A percentile compares a stretch with the other conserved stretches of the same genome.
Conservation (phyloP, 108 stramenopile genomes). For the Nitzschia inconspicua region DNA sequence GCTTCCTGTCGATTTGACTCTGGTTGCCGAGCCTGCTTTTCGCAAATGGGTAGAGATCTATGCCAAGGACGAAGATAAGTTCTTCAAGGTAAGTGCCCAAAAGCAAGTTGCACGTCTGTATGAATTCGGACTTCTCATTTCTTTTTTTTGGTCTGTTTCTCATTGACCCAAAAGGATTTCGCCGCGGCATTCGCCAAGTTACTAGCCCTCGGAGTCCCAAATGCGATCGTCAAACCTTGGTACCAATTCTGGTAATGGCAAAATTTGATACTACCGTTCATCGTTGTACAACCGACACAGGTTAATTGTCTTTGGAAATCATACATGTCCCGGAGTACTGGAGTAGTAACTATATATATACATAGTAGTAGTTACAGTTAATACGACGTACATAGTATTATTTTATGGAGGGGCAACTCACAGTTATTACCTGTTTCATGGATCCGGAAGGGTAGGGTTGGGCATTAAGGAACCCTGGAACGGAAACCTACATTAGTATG, state of each 20-base stretch:
- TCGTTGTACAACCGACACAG: too few relatives aligned
- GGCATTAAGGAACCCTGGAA: too few relatives aligned
- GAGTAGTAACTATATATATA: too few relatives aligned
- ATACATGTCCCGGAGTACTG: too few relatives aligned
- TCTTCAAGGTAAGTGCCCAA: constrained; percentile 44
- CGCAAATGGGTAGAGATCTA: constrained; percentile 83
- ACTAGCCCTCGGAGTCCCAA: constrained; percentile 75
- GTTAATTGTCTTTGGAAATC: too few relatives aligned
- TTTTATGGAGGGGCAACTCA: too few relatives aligned
- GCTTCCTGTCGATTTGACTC: constrained; percentile 81
- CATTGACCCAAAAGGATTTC: constrained; percentile 45
- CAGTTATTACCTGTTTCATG: too few relatives aligned
- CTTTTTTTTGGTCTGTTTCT: neutral
- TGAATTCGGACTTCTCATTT: neutral
- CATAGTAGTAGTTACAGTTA: too few relatives aligned
- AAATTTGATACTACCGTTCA: neutral
- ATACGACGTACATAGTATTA: too few relatives aligned
- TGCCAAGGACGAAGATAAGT: constrained; percentile 90
- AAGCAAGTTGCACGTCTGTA: neutral
- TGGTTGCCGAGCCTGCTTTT: constrained; percentile 84
- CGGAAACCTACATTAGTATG: too few relatives aligned
- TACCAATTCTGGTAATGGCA: constrained; percentile 66
- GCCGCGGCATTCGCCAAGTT: constrained; percentile 79
- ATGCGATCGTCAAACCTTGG: constrained; percentile 67
- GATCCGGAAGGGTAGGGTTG: too few relatives aligned